Evolutionary conservation across 768 basidiomycete species (phyloP), one percentile per base, ranked within the genome.

Genomic region (Trametes villosa): DNA sequence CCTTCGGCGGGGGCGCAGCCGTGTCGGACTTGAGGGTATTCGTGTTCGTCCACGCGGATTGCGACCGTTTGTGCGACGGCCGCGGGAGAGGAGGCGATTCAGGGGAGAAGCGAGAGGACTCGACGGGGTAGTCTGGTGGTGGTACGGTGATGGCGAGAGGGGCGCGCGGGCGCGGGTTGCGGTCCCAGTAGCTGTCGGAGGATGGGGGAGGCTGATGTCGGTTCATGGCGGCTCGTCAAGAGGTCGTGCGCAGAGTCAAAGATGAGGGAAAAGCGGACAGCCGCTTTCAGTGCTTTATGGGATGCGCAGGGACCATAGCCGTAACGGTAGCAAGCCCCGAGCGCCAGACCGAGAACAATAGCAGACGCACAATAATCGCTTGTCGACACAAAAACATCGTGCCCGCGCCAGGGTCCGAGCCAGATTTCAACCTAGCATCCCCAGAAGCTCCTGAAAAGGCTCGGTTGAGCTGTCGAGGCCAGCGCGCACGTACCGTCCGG

Each of bases 101-200:
- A 36, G 80, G 77, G 20, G 80, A 81, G 68, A 81, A 80, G 47
- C 70, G 78, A 44, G 80, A 81, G 3, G 59, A 57, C 56, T 75
- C 74, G 50, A 74, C 36, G 3, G 68, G 69, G 15, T 55, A 40
- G 55, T 70, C 62, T 33, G 60, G 56, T 9, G 67, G 64, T 13
- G 66, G 66, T 2, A 60, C 46, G 18, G 57, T 58, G 57, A 61
- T 61, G 2, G 59, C 57, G n/a, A 52, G 62, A 27, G 62, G 62
- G 3, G 62, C 62, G 31, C 53, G 62, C 30, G 46, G 62, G 33
- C 33, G 51, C 11, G 62, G 57, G 26, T 47, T 17, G 52, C 57
- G 62, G 33, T 63, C 62, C 62, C 62, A 63, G 24, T 36, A 33
- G 26, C 40, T 20, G 50, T 57, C 49, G 56, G 30, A 33, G 6